Conservation (phyloP, 805 yeast species). For the Cyberlindnera sargentensis region DNA sequence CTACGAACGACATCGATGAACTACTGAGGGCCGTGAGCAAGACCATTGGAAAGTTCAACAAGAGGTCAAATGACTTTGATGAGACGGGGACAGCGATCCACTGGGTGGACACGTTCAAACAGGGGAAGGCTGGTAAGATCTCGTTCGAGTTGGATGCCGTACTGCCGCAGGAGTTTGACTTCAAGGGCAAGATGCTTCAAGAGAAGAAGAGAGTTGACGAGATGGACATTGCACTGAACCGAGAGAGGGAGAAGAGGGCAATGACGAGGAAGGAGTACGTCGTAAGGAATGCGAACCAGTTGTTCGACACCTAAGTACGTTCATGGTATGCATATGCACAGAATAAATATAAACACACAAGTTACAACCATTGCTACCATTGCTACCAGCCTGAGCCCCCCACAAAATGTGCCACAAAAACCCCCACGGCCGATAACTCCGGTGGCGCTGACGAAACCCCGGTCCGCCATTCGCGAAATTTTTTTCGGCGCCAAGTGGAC, state of each 20-base stretch:
- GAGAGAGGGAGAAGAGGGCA: conserved; percentile 9
- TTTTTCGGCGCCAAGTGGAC: too few relatives aligned
- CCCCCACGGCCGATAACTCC: too few relatives aligned
- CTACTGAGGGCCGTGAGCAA: conserved; percentile 45
- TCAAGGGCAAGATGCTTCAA: conserved; percentile 3
- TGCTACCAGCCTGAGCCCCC: not conserved
- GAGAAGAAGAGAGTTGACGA: conserved; percentile 16
- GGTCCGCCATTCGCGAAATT: too few relatives aligned
- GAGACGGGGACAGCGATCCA: conserved; percentile 56
- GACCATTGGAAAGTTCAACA: conserved; percentile 26
- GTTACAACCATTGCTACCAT: not conserved
- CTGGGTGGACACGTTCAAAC: conserved; percentile 57
- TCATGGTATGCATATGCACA: not conserved
- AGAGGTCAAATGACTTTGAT: conserved; percentile 33
- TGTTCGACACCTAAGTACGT: conserved; percentile 8
- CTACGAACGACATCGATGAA: conserved; percentile 66
- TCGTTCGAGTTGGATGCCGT: conserved; percentile 21
- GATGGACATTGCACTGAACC: conserved; percentile 20
- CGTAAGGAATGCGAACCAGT: conserved; percentile 20
- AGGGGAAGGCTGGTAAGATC: conserved; percentile 34
- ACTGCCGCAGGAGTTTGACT: conserved; percentile 11
- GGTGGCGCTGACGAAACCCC: too few relatives aligned
- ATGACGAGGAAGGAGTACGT: conserved; percentile 15
- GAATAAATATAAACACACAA: not conserved
- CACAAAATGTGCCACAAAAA: too few relatives aligned